Conservation (phyloP, 2,329 filamentous ascomycete genomes). For the Venturia nashicola region DNA sequence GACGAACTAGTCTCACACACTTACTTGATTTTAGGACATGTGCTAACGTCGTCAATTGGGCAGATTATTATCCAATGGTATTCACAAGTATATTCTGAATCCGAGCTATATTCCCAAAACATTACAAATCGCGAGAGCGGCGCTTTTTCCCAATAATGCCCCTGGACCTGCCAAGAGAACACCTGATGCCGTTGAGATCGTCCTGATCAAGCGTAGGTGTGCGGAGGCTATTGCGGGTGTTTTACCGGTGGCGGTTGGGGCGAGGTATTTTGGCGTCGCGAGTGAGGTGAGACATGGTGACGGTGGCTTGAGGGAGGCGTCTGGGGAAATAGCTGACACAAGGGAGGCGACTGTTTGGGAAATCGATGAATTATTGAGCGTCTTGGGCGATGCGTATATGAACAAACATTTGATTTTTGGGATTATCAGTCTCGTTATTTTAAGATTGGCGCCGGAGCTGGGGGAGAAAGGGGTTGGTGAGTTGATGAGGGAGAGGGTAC, state of each 20-base stretch:
- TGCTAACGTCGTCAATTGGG: neutral
- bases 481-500: constrained; percentile 60
- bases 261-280: constrained; percentile 1
- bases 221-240: constrained; percentile 44
- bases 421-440: constrained; percentile 69
- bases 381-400: constrained; percentile 72
- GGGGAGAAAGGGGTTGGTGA: constrained; percentile 58
- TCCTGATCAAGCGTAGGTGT: constrained; percentile 53
- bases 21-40: neutral
- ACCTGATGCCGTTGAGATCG: constrained; percentile 46
- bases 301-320: neutral
- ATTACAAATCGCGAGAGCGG: constrained; percentile 58
- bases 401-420: constrained; percentile 87
- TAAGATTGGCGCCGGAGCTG: constrained; percentile 75
- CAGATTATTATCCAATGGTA: constrained; percentile 34
- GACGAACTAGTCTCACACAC: neutral
- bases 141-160: constrained; percentile 77
- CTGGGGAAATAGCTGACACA: neutral
- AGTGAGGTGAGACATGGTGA: no score
- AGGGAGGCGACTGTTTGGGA: constrained; percentile 45
- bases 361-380: constrained; percentile 49
- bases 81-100: constrained; percentile 30
- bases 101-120: constrained; percentile 31
- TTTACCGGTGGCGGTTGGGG: constrained; percentile 12
- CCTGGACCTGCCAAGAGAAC: constrained; percentile 51